Conservation (phyloP, 192 early-diverging fungal genomes). For the Coemansia sp. region DNA sequence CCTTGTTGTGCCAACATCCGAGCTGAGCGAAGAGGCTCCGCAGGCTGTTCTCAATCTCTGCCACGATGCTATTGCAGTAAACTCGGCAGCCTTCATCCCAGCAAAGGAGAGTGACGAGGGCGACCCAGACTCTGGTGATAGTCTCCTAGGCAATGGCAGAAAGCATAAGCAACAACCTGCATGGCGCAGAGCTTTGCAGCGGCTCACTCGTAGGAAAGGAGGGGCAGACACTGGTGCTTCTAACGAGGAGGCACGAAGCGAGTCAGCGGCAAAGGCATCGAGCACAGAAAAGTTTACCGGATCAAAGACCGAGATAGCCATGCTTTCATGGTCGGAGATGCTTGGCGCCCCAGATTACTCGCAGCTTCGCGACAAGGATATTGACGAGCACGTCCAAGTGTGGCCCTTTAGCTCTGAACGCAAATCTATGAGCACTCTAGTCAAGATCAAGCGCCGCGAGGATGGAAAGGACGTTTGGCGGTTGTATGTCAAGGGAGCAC, state of each 20-base stretch:
- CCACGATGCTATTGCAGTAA: constrained; percentile 75
- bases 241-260: constrained; percentile 30
- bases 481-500: constrained; percentile 92
- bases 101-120: constrained; percentile 13
- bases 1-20: constrained; percentile 53
- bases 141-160: constrained; percentile 13
- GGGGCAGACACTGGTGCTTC: background rate
- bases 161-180: constrained; percentile 18
- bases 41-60: constrained; percentile 56
- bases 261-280: constrained; percentile 11
- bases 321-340: constrained; percentile 75
- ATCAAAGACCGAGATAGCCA: constrained; percentile 93
- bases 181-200: constrained; percentile 29
- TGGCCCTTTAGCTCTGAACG: constrained; percentile 90
- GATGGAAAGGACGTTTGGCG: constrained; percentile 61
- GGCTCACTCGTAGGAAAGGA: background rate
- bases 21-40: constrained; percentile 54
- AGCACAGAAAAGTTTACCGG: constrained; percentile 67
- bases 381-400: constrained; percentile 66
- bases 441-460: constrained; percentile 59
- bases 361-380: constrained; percentile 61
- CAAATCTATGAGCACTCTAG: constrained; percentile 90
- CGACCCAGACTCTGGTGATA: constrained; percentile 32
- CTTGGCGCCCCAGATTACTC: constrained; percentile 65
- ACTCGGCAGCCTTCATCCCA: constrained; percentile 73